Conservation (phyloP, 2,329 filamentous ascomycete species). For the Pseudogymnoascus sp. region DNA sequence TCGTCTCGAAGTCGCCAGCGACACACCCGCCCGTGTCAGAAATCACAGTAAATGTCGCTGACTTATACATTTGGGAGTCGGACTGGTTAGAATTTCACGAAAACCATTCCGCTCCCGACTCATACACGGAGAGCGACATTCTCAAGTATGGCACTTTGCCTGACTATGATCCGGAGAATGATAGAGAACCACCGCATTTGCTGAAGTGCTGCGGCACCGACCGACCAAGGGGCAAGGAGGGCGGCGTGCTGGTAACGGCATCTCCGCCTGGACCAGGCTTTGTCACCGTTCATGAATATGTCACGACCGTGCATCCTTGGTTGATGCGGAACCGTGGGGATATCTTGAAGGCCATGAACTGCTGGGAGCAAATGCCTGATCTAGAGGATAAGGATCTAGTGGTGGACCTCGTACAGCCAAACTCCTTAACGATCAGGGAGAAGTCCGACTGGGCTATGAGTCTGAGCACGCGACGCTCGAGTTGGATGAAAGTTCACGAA, state of each 20-base stretch:
- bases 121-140: background rate
- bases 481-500: background rate
- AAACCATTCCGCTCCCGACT: background rate
- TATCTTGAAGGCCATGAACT: constrained; percentile 1
- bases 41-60: background rate
- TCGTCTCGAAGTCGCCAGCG: background rate
- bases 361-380: background rate
- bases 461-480: background rate
- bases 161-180: background rate
- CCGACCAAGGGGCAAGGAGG: background rate
- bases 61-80: background rate
- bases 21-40: background rate
- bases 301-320: constrained; percentile 18
- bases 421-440: background rate
- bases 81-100: background rate
- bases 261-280: constrained; percentile 11
- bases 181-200: background rate
- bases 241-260: background rate
- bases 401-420: background rate
- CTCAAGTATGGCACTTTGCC: background rate
- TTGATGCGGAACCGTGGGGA: constrained; percentile 13
- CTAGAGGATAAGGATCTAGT: background rate
- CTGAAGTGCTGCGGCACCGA: background rate
- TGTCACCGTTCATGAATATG: constrained; percentile 21
- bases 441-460: background rate